Evolutionary conservation across 2,329 filamentous ascomycete species (phyloP), one percentile per base, ranked within the genome.

Genomic region (Rutstroemia sydowiana): DNA sequence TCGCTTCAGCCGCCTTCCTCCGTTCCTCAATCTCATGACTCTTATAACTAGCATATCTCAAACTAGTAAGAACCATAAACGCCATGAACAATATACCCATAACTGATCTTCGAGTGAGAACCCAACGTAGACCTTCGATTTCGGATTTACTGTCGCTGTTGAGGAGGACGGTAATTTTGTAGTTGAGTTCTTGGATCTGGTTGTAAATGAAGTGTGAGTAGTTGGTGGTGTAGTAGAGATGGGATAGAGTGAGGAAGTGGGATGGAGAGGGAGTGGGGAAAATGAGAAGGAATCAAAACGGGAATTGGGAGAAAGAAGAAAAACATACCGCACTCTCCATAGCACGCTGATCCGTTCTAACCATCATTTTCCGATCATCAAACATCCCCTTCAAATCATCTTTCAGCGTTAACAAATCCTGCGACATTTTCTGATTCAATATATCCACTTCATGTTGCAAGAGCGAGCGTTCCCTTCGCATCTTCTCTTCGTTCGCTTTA

Each of bases 371-470:
- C 40, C 95, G 82, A 66, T 98, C 92, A 65, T 97, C 92, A 67
- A 97, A 96, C 77, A 96, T 86, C 52, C 89, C 92, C 66, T 91
- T 89, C n/a, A 97, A 77, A 51, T 91, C 88, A 65, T 98, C 92
- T 62, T 88, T 93, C 54, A 97, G 73, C 31, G 80, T 85, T 51
- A 83, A 71, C 23, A 91, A 75, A 66, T 97, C 91, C 69, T 96
- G 91, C 31, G 83, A 87, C 53, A 96, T 74, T 44, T 84, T 80
- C 72, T 97, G 93, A 51, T 81, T 84, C 50, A 96, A 68, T 16
- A 95, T 95, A 67, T 98, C 93, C n/a, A 91, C 84, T 68, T 97
- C 93, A 67, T 96, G 91, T 71, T 96, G 90, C 58, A 98, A 70
- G 45, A 91, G 82, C 3, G 86, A 88, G 37, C 93, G 78, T 66